Conservation (phyloP, 192 early-diverging fungal genomes). For the Umbelopsis vinacea region DNA sequence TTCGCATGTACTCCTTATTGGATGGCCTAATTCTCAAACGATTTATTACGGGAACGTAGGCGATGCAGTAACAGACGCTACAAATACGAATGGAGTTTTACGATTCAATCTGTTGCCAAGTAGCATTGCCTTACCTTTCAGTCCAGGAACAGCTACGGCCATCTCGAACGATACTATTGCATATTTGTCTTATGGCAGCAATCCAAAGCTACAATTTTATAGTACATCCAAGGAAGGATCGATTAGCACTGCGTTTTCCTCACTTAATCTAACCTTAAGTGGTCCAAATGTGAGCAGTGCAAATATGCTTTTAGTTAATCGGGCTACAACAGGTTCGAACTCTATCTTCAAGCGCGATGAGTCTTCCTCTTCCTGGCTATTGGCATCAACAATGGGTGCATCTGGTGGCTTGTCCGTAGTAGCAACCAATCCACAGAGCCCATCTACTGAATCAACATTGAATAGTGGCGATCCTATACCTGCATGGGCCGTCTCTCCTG, state of each 20-base stretch:
- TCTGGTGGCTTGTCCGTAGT: not conserved
- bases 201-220: not conserved
- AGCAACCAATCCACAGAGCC: not conserved
- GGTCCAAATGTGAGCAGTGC: not conserved
- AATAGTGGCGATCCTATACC: not conserved
- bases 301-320: not conserved
- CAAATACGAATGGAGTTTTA: too few relatives aligned
- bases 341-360: not conserved
- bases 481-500: not conserved
- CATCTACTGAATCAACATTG: not conserved
- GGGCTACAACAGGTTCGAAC: not conserved
- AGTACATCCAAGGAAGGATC: not conserved
- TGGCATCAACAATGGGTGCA: not conserved
- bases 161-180: not conserved
- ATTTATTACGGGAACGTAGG: not conserved
- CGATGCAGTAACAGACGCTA: not conserved
- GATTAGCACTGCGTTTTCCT: not conserved
- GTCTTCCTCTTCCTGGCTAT: not conserved
- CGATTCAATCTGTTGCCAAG: not conserved
- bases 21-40: not conserved
- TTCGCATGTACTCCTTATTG: not conserved
- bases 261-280: not conserved
- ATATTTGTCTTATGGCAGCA: slow-evolving; percentile 3
- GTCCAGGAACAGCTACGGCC: not conserved
- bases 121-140: not conserved